A percentile compares a stretch with the other conserved stretches of the same genome.
Conservation (phyloP, 2,329 filamentous ascomycete genomes). For the Fusarium chlamydosporum region DNA sequence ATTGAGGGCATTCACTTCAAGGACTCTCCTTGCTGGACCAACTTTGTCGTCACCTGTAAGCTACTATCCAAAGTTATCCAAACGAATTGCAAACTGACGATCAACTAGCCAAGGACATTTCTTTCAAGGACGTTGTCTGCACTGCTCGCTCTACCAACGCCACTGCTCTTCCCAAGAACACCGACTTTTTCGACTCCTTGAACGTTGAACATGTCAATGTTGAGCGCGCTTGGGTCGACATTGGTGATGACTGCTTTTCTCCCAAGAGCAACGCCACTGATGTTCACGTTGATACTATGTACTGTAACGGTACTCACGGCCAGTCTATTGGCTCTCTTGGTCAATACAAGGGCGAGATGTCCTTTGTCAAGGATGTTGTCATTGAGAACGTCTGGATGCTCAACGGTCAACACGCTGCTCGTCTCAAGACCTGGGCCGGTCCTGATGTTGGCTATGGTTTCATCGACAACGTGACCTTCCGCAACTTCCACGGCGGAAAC, state of each 20-base stretch:
- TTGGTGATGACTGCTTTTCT: conserved; percentile 73
- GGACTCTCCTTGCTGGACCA: conserved; percentile 75
- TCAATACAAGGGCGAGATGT: conserved; percentile 68
- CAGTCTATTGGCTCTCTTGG: conserved; percentile 68
- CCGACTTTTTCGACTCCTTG: conserved; percentile 75
- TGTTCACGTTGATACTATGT: conserved; percentile 70
- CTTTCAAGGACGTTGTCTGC: conserved; percentile 45
- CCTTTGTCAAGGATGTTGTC: conserved; percentile 69
- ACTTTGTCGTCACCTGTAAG: conserved; percentile 70
- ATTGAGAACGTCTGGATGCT: conserved; percentile 72
- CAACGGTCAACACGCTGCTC: conserved; percentile 62
- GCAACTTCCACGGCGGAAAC: conserved; percentile 70
- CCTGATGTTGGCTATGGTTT: conserved; percentile 70
- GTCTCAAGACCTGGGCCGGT: conserved; percentile 74
- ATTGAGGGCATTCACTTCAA: conserved; percentile 71
- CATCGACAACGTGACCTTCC: conserved; percentile 74
- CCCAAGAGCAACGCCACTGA: conserved; percentile 72
- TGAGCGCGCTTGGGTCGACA: conserved; percentile 65
- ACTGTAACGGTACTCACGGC: conserved; percentile 64
- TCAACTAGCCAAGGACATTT: conserved; percentile 37
- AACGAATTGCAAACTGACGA: not conserved
- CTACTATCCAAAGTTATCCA: conserved; percentile 64
- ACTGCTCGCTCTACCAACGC: conserved; percentile 46
- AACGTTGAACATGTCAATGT: conserved; percentile 71
- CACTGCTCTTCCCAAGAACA: conserved; percentile 66